These are phyloP conservation scores for Apiospora saccharicola DNA, from an alignment of 2,329 filamentous ascomycete species.

Conservation along the genomic window DNA sequence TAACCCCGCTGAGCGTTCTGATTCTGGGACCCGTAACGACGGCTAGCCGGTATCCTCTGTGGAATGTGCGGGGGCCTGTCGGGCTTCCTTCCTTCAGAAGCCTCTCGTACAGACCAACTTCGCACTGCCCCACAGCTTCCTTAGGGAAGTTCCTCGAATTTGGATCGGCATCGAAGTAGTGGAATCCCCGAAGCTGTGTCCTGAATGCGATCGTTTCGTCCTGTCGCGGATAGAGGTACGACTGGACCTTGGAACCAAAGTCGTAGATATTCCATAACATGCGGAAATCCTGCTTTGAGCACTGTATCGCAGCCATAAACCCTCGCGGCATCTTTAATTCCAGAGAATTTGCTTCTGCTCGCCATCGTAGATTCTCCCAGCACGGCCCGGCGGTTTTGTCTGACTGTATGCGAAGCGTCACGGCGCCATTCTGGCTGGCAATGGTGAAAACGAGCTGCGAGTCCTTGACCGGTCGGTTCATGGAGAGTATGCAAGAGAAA, in stretches of 20 bases:
- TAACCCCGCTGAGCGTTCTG: slow-evolving; percentile 79
- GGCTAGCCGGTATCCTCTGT: slow-evolving; percentile 81
- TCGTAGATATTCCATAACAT: slow-evolving; percentile 85
- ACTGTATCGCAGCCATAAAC: slow-evolving; percentile 75
- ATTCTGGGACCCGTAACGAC: slow-evolving; percentile 80
- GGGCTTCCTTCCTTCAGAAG: slow-evolving; percentile 73
- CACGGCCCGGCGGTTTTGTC: slow-evolving; percentile 73
- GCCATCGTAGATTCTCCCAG: slow-evolving; percentile 87
- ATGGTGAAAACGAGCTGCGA: slow-evolving; percentile 76
- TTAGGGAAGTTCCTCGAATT: slow-evolving; percentile 76
- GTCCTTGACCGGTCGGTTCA: slow-evolving; percentile 74
- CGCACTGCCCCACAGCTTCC: slow-evolving; percentile 75
- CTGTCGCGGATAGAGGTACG: slow-evolving; percentile 70
- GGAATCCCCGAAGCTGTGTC: slow-evolving; percentile 74
- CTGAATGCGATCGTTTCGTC: slow-evolving; percentile 77
- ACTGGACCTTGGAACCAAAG: slow-evolving; percentile 79
- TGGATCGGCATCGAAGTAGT: slow-evolving; percentile 80
- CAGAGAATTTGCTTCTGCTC: slow-evolving; percentile 69
- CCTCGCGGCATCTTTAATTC: slow-evolving; percentile 77
- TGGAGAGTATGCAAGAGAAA: slow-evolving; percentile 78
- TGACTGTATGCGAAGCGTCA: slow-evolving; percentile 77
- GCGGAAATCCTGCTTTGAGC: slow-evolving; percentile 79
- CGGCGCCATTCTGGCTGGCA: slow-evolving; percentile 79
- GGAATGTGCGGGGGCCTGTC: slow-evolving; percentile 73
- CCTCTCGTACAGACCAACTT: slow-evolving; percentile 78